phyloP scores from a whole-genome alignment of 345 rosid species.

The Eucalyptus sideroxylon region DNA sequence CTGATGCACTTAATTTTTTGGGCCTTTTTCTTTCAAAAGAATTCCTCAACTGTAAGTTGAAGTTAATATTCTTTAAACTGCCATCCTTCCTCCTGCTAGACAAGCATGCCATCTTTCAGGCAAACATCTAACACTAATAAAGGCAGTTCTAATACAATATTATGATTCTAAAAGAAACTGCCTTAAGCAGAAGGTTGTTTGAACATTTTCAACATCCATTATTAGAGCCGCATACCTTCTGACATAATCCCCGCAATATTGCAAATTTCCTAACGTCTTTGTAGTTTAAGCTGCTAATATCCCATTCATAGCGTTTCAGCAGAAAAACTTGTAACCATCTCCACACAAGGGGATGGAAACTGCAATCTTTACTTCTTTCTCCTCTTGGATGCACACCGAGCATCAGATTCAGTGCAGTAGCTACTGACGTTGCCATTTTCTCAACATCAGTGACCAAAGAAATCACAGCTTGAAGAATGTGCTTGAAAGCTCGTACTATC shows the following conservation, averaged over 20 bases:
- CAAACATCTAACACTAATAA: not conserved
- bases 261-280: conserved; percentile 88
- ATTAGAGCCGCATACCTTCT: conserved; percentile 47
- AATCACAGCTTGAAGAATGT: conserved; percentile 80
- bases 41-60: not conserved
- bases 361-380: conserved; percentile 24
- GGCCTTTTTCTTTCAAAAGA: not conserved
- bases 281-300: conserved; percentile 62
- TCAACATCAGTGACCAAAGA: conserved; percentile 51
- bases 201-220: not conserved
- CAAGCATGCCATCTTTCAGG: not conserved
- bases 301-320: conserved; percentile 90
- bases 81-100: not conserved
- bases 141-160: not conserved
- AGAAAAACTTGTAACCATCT: conserved; percentile 85
- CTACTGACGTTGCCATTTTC: conserved; percentile 57
- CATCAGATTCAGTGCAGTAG: conserved; percentile 88
- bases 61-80: not conserved
- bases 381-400: conserved; percentile 64
- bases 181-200: not conserved
- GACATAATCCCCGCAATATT: conserved; percentile 86
- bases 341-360: conserved; percentile 65
- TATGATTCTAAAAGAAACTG: not conserved
- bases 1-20: not conserved
- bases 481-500: conserved; percentile 94